Evolutionary conservation across 2,329 filamentous ascomycete genomes (phyloP), one percentile per base, ranked within the genome.

Genomic region (Claviceps citrina): DNA sequence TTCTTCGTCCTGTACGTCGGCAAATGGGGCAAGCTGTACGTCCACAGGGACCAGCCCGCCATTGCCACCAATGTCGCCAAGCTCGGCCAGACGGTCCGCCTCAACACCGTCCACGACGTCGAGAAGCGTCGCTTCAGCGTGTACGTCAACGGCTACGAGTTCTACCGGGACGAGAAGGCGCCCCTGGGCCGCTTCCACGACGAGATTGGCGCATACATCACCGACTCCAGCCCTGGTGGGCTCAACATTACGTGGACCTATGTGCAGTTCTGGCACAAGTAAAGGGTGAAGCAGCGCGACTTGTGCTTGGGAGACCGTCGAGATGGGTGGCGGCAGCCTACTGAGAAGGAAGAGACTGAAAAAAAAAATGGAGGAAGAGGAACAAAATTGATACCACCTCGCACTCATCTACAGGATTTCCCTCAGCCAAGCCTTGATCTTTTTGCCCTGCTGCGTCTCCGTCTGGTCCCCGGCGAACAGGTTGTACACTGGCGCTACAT

Each of bases 181-280:
- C 50, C 50, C 1, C 36, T 39, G 13, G 50, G 48, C n/a, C 45
- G 42, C 40, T 52, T 51, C 24, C 51, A 51, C 26, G 50, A 52
- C 42, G 51, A 51, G 39, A 38, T 47, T 30, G 50, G 50, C 25
- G 49, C 50, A n/a, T 52, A 51, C 33, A 44, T 46, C 5, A 52
- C 50, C 12, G 44, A 49, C 33, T 46, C 36, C 12, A 48, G 50
- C 10, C 45, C 37, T 6, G 50, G 50, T 7, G 41, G 28, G 10
- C 18, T 51, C 10, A 46, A 37, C 18, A 45, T 51, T 27, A 47
- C 47, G 7, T 50, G 49, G 46, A 46, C 36, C 33, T 36, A 49
- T 27, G 43, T 49, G 13, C 42, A 40, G 16, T 46, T 51, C 16
- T 49, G 48, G 48, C 45, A 41, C 27, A 36, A 39, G 28, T 39